These are phyloP conservation scores for Phytophthora palmivora DNA, from an alignment of 352 stramenopile genomes.

Conservation along the genomic window DNA sequence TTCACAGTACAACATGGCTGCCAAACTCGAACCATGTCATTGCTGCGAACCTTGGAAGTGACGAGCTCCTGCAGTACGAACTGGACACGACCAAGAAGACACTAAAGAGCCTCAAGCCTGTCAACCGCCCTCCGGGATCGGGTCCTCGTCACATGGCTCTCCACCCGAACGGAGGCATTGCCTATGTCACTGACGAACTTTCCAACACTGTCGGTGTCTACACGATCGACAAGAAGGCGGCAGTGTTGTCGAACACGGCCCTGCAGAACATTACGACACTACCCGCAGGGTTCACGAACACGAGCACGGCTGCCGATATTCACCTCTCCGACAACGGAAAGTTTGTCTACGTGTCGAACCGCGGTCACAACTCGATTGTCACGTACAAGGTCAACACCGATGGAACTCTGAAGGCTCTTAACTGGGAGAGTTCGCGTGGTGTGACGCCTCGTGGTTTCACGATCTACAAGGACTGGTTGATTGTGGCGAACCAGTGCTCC, in stretches of 20 bases:
- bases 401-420: constrained; percentile 42
- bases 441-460: constrained; percentile 49
- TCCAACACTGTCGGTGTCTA: constrained; percentile 70
- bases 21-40: constrained; percentile 48
- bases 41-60: constrained; percentile 62
- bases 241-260: constrained; percentile 30
- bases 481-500: constrained; percentile 67
- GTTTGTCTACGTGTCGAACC: constrained; percentile 72
- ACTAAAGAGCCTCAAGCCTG: constrained; percentile 31
- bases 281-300: constrained; percentile 40
- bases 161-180: constrained; percentile 47
- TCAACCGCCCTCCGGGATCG: constrained; percentile 42
- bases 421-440: constrained; percentile 48
- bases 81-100: constrained; percentile 47
- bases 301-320: constrained; percentile 47
- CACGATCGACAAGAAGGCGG: constrained; percentile 33
- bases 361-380: constrained; percentile 65
- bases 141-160: constrained; percentile 70
- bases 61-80: constrained; percentile 60
- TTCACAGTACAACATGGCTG: constrained; percentile 72
- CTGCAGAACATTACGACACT: constrained; percentile 64
- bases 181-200: constrained; percentile 66
- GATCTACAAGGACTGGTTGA: constrained; percentile 52
- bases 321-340: constrained; percentile 53
- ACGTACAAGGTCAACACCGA: constrained; percentile 49